Evolutionary conservation across 2,329 filamentous ascomycete genomes (phyloP), one percentile per base, ranked within the genome.

Genomic region (Neoascochyta sp.): DNA sequence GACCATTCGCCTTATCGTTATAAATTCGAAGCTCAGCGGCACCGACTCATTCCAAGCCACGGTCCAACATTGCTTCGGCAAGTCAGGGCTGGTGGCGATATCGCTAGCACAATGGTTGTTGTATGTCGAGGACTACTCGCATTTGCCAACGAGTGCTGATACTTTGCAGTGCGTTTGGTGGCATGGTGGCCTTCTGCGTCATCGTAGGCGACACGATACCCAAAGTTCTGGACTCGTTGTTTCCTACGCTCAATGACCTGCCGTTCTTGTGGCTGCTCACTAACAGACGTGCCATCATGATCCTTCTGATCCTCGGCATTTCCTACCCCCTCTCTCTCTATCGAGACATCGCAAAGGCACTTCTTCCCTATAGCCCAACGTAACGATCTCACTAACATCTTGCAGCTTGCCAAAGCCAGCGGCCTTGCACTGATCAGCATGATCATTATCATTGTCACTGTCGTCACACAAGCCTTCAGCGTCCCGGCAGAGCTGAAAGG

Each of bases 161-260:
- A 17, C 11, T 19, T 9, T 15, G 21, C 40, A 73, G 69, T 73
- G 92, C 92, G 3, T 98, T 96, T 69, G 92, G 92, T 34, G 92
- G 92, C 44, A 98, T 98, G 92, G 80, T 98, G 33, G 92, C 92
- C 9, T 98, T 96, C 63, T 92, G 89, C 46, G 88, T 98, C 53
- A 95, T 98, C 54, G 85, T 98, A 7, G 92, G 92, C 37, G 92
- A 98, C 62, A 89, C 86, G 1, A 95, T 98, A 56, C 92, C 92
- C 3, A 86, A 89, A 60, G 92, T 98, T 26, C 63, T 96, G 52
- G 68, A 73, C 26, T 86, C 89, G 4, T 64, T 95, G 4, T 95
- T 90, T 69, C 89, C 92, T 0, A 77, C 76, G 3, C 60, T 96
- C 36, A 66, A 69, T 21, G 70, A 80, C 16, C 79, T 84, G 59